Evolutionary conservation across 176 grass and related monocot genomes (phyloP), one percentile per base, ranked within the genome.

Genomic region (Sorghum bicolor): DNA sequence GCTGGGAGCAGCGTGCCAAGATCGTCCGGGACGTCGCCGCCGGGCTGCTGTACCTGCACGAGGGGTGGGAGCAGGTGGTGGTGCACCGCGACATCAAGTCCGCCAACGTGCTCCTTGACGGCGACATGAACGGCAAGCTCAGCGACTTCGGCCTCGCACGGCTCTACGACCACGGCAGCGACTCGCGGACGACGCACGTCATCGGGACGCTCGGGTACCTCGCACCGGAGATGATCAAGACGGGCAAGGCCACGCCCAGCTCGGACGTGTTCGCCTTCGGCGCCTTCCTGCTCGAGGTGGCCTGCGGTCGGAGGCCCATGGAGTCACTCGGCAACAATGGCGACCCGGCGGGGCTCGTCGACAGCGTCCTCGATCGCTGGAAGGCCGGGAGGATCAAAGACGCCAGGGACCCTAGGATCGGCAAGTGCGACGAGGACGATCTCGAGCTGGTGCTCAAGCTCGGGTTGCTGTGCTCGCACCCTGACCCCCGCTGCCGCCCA

Each of bases 201-300:
- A 70, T 91, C 19, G 85, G 89, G 45, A 91, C 89, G 34, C 52
- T 91, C 1, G 89, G 89, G 52, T 91, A 91, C 78, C 41, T 91
- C 39, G 81, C 89, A 4, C 81, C 85, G 12, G 89, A 91, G 68
- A 65, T 91, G 47, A 55, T 67, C 38, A 47, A 64, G 34, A 86
- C 84, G 1, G 88, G 79, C 16, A 85, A 64, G 39, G 78, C 74
- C 73, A 90, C 88, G 34, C 83, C 88, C 10, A 57, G 76, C 17
- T 5, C 28, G 30, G 63, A 65, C 63, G 63, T 65, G 63, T 65
- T 65, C 14, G 63, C 28, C 28, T 64, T 64, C 25, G 62, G 58
- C 58, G 58, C 58, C n/a, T 62, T 64, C 5, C 62, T 64, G 62
- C 62, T 64, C 28, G 62, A 64, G 62, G 62, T 64, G 4, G 62